Base-by-base conservation (phyloP, 2,329 filamentous ascomycete genomes). In the Chaetoscypha palmicola region DNA sequence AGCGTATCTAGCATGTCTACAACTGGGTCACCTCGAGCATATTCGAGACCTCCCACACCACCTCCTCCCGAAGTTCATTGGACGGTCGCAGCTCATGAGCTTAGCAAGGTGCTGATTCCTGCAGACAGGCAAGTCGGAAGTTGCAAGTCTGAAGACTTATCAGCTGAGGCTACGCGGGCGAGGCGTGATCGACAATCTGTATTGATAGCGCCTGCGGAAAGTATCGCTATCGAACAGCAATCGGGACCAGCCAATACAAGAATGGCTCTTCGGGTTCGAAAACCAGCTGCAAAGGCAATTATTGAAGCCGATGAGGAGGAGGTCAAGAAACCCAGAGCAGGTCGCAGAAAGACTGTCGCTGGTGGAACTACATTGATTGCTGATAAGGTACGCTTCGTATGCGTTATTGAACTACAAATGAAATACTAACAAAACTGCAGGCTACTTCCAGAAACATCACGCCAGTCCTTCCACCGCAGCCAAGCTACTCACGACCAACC, bases 11-110 rank as follows among this genome's bases (percentile, higher is more conserved):
- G 73, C 8, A 65, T 77, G 35, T 66, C 68, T 26, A 42, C 45
- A 8, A 54, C 65, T 26, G 55, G 63, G 38, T 62, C 69, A 19
- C 64, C 67, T 31, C 41, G 58, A 64, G 45, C 65, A 63, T 46
- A 58, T 17, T 64, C 66, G 12, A 65, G 73, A 28, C 64, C 70
- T 22, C 71, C 77, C 2, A 78, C 81, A 3, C 82, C 83, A 1
- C 86, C 86, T 7, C 77, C 83, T 1, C 88, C 90, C 2, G 84
- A 90, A 34, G 83, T 97, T 0, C 76, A 86, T 33, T 97, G 91
- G 92, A 77, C 82, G 0, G 76, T 83, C 21, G 89, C 90, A n/a
- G 77, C 86, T 0, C 77, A 87, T 55, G 89, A 94, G 60, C 68
- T 97, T 10, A 86, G 81, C 57, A 89, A 86, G 60, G 64, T 94